Evolutionary conservation across 2,329 filamentous ascomycete species (phyloP), one percentile per base, ranked within the genome.

Genomic region (Rhynchosporium graminicola): DNA sequence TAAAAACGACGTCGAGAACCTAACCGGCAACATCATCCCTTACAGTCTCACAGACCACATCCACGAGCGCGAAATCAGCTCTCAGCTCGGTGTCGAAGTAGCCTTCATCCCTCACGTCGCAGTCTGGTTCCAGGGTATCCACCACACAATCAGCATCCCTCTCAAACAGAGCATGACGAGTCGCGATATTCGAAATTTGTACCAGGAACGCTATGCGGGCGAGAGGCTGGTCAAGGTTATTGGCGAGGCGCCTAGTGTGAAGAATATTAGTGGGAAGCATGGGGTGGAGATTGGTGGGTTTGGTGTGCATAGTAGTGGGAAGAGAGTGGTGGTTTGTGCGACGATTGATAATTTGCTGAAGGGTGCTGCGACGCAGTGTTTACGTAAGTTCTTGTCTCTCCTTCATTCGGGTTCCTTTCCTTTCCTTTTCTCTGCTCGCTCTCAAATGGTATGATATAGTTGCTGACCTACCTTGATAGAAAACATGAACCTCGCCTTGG

Each of bases 81-180:
- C 79, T 58, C 92, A 96, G 74, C 84, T 98, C 10, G 90, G 88
- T 55, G 82, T 80, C 13, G 79, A 84, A 20, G 87, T 96, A 10
- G 90, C 88, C 5, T 99, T 99, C 75, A 89, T 95, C 62, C 95
- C 95, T 6, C 95, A 98, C 76, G 93, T 97, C 29, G 91, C 92
- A n/a, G 87, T 89, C 13, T 98, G 92, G 94, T 98, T 98, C 84
- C 89, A 96, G 74, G 94, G 94, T 67, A 98, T 98, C 70, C 87
- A 91, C 74, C 90, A 93, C 77, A 94, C 92, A 45, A 93, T 98
- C 76, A 92, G 87, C 73, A 91, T 98, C 56, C 94, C 94, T 12
- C 82, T 99, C 8, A 89, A 89, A 73, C 84, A 94, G 77, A 83
- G 86, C 65, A 96, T 98, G 90, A 91, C 87, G 2, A 93, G 91